A percentile compares a stretch with the other conserved stretches of the same genome.
These are phyloP conservation scores for Adansonia gregorii DNA, from an alignment of 441 rosid species.

Conservation along the genomic window DNA sequence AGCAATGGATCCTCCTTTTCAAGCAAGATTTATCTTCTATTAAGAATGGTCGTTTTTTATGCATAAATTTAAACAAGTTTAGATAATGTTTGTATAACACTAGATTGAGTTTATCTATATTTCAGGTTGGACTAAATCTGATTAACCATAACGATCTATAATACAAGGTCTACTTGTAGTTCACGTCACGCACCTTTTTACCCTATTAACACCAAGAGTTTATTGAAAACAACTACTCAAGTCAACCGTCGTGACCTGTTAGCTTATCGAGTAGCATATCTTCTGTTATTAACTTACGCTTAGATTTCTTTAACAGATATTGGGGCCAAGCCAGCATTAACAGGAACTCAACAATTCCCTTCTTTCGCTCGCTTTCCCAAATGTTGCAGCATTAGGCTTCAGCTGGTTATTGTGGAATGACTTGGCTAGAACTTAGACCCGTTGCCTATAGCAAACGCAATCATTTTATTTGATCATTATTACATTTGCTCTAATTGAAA, in stretches of 20 bases:
- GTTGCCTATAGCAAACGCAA: not conserved
- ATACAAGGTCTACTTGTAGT: not conserved
- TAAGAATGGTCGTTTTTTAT: too few relatives aligned
- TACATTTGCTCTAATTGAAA: not conserved
- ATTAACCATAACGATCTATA: too few relatives aligned
- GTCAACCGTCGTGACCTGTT: not conserved
- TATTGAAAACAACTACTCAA: conserved; percentile 16
- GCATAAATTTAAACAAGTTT: too few relatives aligned
- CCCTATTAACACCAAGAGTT: conserved; percentile 7
- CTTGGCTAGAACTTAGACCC: not conserved
- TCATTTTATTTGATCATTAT: conserved; percentile 9
- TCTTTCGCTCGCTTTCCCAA: not conserved
- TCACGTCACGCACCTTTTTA: not conserved
- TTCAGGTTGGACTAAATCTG: too few relatives aligned
- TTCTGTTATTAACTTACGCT: not conserved
- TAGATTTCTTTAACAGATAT: not conserved
- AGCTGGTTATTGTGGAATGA: not conserved
- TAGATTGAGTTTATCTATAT: too few relatives aligned
- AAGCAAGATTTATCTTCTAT: too few relatives aligned
- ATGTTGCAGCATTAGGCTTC: not conserved
- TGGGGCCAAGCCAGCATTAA: not conserved
- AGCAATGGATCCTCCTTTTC: too few relatives aligned
- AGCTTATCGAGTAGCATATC: not conserved
- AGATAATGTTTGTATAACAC: too few relatives aligned
- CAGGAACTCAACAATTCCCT: not conserved